Evolutionary conservation across 2,329 filamentous ascomycete species (phyloP).

Genomic region (Colletotrichum cordylinicola): DNA sequence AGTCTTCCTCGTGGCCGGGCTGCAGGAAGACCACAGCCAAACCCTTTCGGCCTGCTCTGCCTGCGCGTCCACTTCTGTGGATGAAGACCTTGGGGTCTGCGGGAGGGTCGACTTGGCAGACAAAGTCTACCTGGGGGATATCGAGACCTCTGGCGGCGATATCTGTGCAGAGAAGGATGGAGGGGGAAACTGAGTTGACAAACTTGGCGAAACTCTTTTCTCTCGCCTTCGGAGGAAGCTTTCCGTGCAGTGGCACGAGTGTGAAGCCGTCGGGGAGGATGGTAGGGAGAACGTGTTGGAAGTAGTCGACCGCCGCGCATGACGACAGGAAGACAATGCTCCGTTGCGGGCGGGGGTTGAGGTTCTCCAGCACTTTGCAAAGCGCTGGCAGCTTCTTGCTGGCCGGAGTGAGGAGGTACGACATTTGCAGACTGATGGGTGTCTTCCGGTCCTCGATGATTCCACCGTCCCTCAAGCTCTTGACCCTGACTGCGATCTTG

Average conservation of each 20-base stretch:
- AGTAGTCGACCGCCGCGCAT: slow-evolving; percentile 94
- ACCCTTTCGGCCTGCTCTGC: slow-evolving; percentile 85
- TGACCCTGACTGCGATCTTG: slow-evolving; percentile 93
- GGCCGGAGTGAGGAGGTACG: slow-evolving; percentile 77
- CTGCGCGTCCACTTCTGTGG: slow-evolving; percentile 88
- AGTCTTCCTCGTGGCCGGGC: slow-evolving; percentile 87
- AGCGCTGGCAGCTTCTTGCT: slow-evolving; percentile 82
- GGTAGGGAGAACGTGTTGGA: slow-evolving; percentile 77
- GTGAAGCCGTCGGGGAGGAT: slow-evolving; percentile 73
- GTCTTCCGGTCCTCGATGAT: slow-evolving; percentile 81
- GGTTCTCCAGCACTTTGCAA: slow-evolving; percentile 69
- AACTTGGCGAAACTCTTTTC: slow-evolving; percentile 88
- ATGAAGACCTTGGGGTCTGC: slow-evolving; percentile 95
- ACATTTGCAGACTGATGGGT: slow-evolving; percentile 91
- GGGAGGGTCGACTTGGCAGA: slow-evolving; percentile 83
- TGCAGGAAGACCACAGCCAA: slow-evolving; percentile 86
- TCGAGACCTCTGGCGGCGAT: slow-evolving; percentile 90
- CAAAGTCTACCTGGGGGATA: slow-evolving; percentile 89
- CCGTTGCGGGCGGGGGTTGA: slow-evolving; percentile 80
- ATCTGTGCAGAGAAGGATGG: slow-evolving; percentile 89
- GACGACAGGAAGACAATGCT: slow-evolving; percentile 93
- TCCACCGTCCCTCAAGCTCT: slow-evolving; percentile 68
- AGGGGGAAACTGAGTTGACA: slow-evolving; percentile 73
- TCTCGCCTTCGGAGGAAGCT: slow-evolving; percentile 86
- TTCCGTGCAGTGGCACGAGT: slow-evolving; percentile 86